A percentile compares a stretch with the other conserved stretches of the same genome.
phyloP scores from a whole-genome alignment of 495 filamentous ascomycete species.

The Penicillium longicatenatum region DNA sequence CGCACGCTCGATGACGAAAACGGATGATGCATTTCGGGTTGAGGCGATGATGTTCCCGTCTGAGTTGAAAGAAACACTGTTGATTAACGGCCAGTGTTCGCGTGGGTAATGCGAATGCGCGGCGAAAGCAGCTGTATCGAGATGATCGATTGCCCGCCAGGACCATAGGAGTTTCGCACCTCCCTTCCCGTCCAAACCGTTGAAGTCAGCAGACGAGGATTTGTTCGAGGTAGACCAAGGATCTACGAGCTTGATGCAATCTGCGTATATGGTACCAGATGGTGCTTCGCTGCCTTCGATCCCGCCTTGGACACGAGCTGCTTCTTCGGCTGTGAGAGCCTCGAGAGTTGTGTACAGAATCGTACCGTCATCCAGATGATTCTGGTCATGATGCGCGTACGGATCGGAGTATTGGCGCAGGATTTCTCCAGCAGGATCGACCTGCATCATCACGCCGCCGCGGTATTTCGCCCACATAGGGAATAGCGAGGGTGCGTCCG shows the following conservation, averaged over 20 bases:
- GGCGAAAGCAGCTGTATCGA: conserved; percentile 34
- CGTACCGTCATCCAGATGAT: conserved; percentile 45
- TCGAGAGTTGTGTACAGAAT: conserved; percentile 48
- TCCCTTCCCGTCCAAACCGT: conserved; percentile 21
- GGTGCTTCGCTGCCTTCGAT: conserved; percentile 42
- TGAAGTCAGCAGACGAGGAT: conserved; percentile 31
- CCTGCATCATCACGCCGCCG: conserved; percentile 47
- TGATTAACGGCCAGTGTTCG: conserved; percentile 50
- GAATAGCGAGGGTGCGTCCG: conserved; percentile 41
- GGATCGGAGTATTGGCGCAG: conserved; percentile 43
- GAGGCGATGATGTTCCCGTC: conserved; percentile 48
- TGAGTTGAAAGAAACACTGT: conserved; percentile 36
- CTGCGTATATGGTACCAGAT: conserved; percentile 40
- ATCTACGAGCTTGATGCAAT: conserved; percentile 48
- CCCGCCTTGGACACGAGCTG: conserved; percentile 37
- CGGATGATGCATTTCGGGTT: conserved; percentile 41
- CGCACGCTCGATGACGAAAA: conserved; percentile 42
- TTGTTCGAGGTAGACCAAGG: conserved; percentile 18
- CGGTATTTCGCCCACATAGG: conserved; percentile 50
- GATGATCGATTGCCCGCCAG: conserved; percentile 46
- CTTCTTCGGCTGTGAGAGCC: conserved; percentile 36
- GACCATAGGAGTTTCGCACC: conserved; percentile 42
- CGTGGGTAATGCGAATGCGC: conserved; percentile 44
- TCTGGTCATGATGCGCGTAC: conserved; percentile 48
- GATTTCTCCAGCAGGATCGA: conserved; percentile 37